Percentiles rank a stretch among this genome's conserved stretches.
phyloP scores from a whole-genome alignment of 345 rosid genomes.

The Eucalyptus grandis region DNA sequence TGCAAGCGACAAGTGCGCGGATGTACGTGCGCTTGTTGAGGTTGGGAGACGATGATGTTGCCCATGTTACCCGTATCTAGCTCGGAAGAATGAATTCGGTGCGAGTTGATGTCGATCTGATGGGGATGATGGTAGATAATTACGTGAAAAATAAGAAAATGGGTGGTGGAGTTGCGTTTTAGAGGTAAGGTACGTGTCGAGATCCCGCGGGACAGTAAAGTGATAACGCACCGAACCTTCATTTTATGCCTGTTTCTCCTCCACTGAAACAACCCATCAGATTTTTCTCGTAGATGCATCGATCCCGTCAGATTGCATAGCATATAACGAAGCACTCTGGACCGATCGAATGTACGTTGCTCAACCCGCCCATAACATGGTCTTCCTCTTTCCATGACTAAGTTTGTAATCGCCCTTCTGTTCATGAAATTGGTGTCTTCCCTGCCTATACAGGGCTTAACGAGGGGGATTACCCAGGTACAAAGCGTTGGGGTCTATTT shows the following conservation, averaged over 20 bases:
- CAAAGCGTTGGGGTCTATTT: neutral
- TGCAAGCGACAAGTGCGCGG: neutral
- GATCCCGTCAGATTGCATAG: rapidly evolving
- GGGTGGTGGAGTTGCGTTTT: neutral
- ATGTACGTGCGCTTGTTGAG: neutral
- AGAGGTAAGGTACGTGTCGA: neutral
- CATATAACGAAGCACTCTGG: neutral
- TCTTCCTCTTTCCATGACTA: neutral
- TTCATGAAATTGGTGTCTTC: neutral
- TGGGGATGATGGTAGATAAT: neutral
- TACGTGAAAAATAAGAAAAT: neutral
- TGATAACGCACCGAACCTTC: neutral
- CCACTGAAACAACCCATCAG: rapidly evolving
- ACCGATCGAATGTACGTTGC: neutral
- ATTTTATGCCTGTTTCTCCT: neutral
- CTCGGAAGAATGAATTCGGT: neutral
- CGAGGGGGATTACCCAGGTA: neutral
- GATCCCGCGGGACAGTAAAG: neutral
- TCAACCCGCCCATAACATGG: neutral
- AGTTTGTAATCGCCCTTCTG: neutral
- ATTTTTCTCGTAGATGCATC: neutral
- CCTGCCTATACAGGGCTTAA: neutral
- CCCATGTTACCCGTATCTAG: neutral
- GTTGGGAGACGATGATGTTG: neutral
- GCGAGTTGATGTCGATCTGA: neutral